phyloP scores from a whole-genome alignment of 108 stramenopile species.

The Pelagomonas calceolata region DNA sequence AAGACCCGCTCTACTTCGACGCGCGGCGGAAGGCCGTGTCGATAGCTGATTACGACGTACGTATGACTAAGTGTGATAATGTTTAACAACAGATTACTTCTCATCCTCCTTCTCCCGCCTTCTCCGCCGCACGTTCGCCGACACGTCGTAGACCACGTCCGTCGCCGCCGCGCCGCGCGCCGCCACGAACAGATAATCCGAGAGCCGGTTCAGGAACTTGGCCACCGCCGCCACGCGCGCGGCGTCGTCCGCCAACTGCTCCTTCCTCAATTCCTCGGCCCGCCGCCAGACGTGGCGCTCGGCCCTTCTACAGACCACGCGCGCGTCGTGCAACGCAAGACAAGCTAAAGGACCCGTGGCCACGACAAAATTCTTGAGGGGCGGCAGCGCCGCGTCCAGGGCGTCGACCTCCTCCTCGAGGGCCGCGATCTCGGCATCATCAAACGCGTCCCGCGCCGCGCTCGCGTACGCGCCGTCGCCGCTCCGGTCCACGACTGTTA shows the following conservation, averaged over 20 bases:
- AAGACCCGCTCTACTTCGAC: slow-evolving; percentile 60
- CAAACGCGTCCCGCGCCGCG: slow-evolving; percentile 18
- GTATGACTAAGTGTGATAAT: no score
- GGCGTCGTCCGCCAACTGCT: not conserved
- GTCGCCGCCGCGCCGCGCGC: not conserved
- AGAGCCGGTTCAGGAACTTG: slow-evolving; percentile 6
- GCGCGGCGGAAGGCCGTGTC: slow-evolving; percentile 62
- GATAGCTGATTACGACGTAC: slow-evolving; percentile 51
- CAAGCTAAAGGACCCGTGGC: slow-evolving; percentile 54
- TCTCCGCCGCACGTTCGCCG: no score
- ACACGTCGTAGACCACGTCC: no score
- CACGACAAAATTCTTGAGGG: slow-evolving; percentile 62
- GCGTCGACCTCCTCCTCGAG: slow-evolving; percentile 69
- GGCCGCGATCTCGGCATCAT: slow-evolving; percentile 36
- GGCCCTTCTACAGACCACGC: slow-evolving; percentile 71
- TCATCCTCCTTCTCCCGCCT: no score
- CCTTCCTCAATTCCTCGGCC: not conserved
- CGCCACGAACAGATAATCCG: slow-evolving; percentile 3
- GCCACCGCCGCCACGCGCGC: not conserved
- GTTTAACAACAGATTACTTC: no score
- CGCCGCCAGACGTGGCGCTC: slow-evolving; percentile 34
- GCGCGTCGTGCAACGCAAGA: slow-evolving; percentile 56
- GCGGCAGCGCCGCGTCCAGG: slow-evolving; percentile 64
- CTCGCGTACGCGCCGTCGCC: no score
- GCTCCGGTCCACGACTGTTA: not conserved